Conservation (phyloP, 495 filamentous ascomycete genomes). For the Penicillium canescens region DNA sequence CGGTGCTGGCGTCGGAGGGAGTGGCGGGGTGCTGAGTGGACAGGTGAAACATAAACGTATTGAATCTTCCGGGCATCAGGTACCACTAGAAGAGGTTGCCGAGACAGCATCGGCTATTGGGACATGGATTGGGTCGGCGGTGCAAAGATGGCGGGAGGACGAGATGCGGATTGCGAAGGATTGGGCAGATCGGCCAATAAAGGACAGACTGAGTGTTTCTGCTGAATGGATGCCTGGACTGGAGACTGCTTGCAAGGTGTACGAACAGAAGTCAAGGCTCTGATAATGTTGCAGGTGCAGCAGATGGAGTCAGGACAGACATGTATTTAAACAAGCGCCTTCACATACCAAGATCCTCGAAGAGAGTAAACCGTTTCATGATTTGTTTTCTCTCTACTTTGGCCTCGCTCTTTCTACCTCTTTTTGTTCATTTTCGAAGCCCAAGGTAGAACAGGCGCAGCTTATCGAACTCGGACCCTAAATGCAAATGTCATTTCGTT, state of each 20-base stretch:
- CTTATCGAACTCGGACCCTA: too few relatives aligned
- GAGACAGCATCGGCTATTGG: constrained; percentile 36
- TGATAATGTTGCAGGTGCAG: neutral
- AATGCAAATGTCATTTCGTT: too few relatives aligned
- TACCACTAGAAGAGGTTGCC: constrained; percentile 65
- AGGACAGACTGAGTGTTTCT: constrained; percentile 2
- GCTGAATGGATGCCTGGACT: constrained; percentile 3
- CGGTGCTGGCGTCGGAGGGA: constrained; percentile 32
- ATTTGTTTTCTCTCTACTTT: too few relatives aligned
- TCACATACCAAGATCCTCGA: too few relatives aligned
- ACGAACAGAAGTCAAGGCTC: neutral
- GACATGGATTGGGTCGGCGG: constrained; percentile 5
- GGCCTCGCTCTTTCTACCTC: too few relatives aligned
- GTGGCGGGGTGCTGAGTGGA: constrained; percentile 40
- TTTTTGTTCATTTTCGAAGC: too few relatives aligned
- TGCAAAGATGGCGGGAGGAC: constrained; percentile 7
- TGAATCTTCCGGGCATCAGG: constrained; percentile 59
- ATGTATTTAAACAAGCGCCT: neutral
- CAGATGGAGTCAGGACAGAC: neutral
- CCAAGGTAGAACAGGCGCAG: too few relatives aligned
- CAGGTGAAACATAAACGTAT: constrained; percentile 59
- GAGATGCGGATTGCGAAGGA: constrained; percentile 2
- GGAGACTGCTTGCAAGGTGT: neutral
- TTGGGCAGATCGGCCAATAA: constrained; percentile 1
- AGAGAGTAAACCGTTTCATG: neutral